A percentile compares a stretch with the other conserved stretches of the same genome.
Evolutionary conservation across 768 basidiomycete genomes (phyloP).

Genomic region (Strobilomyces echinocephalus): DNA sequence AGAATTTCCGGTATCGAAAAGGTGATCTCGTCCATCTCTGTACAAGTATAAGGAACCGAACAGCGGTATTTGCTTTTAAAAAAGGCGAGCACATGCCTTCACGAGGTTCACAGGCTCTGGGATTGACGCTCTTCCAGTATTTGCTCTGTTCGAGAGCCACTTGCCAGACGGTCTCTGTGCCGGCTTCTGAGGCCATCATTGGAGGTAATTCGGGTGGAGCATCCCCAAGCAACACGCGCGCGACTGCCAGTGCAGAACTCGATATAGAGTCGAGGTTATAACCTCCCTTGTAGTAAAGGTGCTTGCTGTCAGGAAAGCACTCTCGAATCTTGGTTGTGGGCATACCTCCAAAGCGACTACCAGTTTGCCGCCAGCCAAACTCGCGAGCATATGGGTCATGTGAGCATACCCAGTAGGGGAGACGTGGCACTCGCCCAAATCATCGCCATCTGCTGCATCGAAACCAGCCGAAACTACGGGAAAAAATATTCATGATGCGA

Average conservation of each 20-base stretch:
- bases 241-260: conserved; percentile 80
- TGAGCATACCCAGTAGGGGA: conserved; percentile 92
- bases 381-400: conserved; percentile 96
- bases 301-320: background rate
- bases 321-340: conserved; percentile 4
- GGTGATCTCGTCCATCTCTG: conserved; percentile 58
- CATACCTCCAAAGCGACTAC: conserved; percentile 91
- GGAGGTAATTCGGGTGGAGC: conserved; percentile 71
- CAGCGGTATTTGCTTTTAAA: background rate
- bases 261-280: conserved; percentile 92
- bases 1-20: conserved; percentile 79
- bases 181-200: conserved; percentile 70
- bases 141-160: conserved; percentile 85
- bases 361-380: conserved; percentile 81
- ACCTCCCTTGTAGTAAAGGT: conserved; percentile 61
- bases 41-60: background rate
- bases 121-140: conserved; percentile 86
- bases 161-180: conserved; percentile 85
- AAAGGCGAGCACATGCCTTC: conserved; percentile 49
- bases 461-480: conserved; percentile 93
- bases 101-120: conserved; percentile 75
- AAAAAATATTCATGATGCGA: background rate
- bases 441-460: conserved; percentile 92
- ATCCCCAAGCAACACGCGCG: conserved; percentile 84
- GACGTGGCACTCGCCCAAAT: conserved; percentile 86